Evolutionary conservation across 768 basidiomycete species (phyloP).

Genomic region (Pluteus cervinus): DNA sequence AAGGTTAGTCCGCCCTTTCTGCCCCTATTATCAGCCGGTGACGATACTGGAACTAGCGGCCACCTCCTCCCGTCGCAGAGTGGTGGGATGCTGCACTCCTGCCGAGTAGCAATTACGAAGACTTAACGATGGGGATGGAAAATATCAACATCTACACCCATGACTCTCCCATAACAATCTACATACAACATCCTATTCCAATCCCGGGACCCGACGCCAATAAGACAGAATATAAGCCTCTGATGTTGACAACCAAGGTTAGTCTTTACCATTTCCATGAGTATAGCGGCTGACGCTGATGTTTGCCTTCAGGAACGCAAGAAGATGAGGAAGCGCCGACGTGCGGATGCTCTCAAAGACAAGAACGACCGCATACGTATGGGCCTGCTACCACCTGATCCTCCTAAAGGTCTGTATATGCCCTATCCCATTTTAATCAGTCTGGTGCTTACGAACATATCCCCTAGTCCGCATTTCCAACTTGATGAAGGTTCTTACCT

Average conservation of each 20-base stretch:
- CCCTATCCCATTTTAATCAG: neutral
- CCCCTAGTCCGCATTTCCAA: constrained; percentile 82
- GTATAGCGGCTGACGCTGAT: constrained; percentile 11
- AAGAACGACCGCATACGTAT: constrained; percentile 92
- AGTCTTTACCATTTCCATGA: neutral
- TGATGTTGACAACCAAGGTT: constrained; percentile 92
- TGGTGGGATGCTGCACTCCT: constrained; percentile 97
- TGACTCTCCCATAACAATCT: constrained; percentile 78
- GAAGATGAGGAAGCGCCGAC: constrained; percentile 89
- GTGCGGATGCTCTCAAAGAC: constrained; percentile 88
- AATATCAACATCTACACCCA: constrained; percentile 57
- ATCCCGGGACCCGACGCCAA: constrained; percentile 91
- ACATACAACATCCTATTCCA: constrained; percentile 95
- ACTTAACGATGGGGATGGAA: constrained; percentile 53
- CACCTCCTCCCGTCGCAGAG: constrained; percentile 83
- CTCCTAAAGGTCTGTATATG: constrained; percentile 73
- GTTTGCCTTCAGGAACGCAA: constrained; percentile 73
- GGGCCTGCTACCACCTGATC: constrained; percentile 92
- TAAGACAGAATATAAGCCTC: constrained; percentile 68
- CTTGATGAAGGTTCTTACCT: constrained; percentile 95
- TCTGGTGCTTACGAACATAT: constrained; percentile 5
- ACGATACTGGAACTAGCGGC: constrained; percentile 41
- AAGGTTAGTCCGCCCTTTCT: constrained; percentile 46
- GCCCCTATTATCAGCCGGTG: neutral
- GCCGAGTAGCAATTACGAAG: constrained; percentile 75